Evolutionary conservation across 371 early-diverging fungal species (phyloP).

Genomic region (Rhizopus stolonifer): DNA sequence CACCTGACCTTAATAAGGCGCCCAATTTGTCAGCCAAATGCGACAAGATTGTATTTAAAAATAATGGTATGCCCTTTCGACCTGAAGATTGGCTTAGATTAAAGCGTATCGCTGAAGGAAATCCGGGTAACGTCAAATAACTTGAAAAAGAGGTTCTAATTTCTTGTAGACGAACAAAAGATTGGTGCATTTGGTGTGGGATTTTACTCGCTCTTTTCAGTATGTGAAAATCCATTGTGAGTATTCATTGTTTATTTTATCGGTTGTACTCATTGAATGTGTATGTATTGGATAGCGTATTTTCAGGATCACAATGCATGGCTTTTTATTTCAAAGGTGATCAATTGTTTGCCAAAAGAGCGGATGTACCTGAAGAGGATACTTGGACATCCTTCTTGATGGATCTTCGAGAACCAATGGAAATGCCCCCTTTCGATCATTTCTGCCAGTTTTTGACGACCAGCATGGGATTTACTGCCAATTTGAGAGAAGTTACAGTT

Average conservation of each 20-base stretch:
- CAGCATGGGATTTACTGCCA: constrained; percentile 83
- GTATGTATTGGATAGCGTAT: constrained; percentile 39
- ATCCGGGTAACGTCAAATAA: constrained; percentile 58
- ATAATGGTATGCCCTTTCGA: constrained; percentile 83
- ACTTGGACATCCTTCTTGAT: constrained; percentile 76
- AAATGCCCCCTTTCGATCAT: constrained; percentile 66
- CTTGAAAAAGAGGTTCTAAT: neutral
- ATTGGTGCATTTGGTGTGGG: constrained; percentile 92
- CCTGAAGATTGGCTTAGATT: constrained; percentile 85
- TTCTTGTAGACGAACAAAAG: constrained; percentile 47
- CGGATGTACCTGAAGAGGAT: constrained; percentile 51
- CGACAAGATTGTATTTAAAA: constrained; percentile 70
- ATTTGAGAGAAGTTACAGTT: constrained; percentile 66
- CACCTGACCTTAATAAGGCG: constrained; percentile 34
- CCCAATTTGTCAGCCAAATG: constrained; percentile 56
- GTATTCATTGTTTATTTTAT: constrained; percentile 12
- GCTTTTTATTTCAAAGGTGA: constrained; percentile 91
- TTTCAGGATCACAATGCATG: constrained; percentile 78
- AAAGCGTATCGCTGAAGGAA: constrained; percentile 89
- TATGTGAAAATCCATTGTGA: constrained; percentile 88
- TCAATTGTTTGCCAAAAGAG: constrained; percentile 80
- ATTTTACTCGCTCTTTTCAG: constrained; percentile 83
- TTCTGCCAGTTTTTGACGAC: constrained; percentile 83
- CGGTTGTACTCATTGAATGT: no score
- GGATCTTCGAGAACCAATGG: constrained; percentile 77